These are phyloP conservation scores for Tuber indicum DNA, from an alignment of 495 filamentous ascomycete genomes.

Conservation along the genomic window DNA sequence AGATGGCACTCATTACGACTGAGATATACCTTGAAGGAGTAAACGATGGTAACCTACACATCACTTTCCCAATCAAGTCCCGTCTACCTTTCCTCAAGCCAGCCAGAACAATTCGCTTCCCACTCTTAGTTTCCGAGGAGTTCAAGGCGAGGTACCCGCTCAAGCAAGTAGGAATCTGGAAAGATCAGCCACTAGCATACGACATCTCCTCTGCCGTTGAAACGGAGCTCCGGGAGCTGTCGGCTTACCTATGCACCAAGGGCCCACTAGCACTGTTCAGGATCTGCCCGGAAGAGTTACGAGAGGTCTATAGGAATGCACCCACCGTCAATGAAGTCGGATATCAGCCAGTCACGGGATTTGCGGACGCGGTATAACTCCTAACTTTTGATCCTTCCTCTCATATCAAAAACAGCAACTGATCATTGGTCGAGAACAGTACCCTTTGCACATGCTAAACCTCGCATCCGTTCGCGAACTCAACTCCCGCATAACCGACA, in stretches of 20 bases:
- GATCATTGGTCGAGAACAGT: constrained; percentile 45
- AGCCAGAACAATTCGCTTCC: constrained; percentile 6
- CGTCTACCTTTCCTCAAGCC: constrained; percentile 6
- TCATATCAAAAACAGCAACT: constrained; percentile 16
- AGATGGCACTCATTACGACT: constrained; percentile 64
- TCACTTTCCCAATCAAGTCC: constrained; percentile 49
- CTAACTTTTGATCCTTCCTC: not conserved
- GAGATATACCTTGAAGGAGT: constrained; percentile 49
- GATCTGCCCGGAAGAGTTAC: constrained; percentile 51
- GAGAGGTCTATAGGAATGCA: constrained; percentile 69
- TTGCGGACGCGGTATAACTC: constrained; percentile 64
- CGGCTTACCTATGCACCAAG: constrained; percentile 56
- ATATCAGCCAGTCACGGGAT: constrained; percentile 70
- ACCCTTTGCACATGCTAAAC: constrained; percentile 75
- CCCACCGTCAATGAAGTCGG: constrained; percentile 62
- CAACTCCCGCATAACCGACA: constrained; percentile 48
- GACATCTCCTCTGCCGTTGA: constrained; percentile 52
- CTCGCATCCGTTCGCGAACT: constrained; percentile 65
- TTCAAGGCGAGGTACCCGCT: constrained; percentile 51
- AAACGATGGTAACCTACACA: constrained; percentile 42
- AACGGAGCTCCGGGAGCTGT: constrained; percentile 51
- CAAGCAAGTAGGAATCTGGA: constrained; percentile 70
- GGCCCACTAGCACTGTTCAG: constrained; percentile 67
- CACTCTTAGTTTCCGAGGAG: constrained; percentile 17
- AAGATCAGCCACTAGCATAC: constrained; percentile 60